Evolutionary conservation across 2,329 filamentous ascomycete species (phyloP).

Genomic region (Colletotrichum sp.): DNA sequence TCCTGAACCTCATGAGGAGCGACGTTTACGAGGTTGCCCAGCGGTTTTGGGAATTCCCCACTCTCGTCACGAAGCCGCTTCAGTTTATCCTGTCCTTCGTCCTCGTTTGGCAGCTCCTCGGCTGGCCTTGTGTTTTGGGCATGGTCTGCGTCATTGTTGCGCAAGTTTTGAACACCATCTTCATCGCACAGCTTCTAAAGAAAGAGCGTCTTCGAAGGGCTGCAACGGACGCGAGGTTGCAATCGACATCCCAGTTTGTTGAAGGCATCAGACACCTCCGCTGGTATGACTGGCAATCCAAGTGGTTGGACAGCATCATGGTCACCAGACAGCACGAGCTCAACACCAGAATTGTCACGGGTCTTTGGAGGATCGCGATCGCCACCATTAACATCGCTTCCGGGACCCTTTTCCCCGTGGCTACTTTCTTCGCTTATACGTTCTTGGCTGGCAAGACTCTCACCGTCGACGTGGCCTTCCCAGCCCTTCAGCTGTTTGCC

Average conservation of each 20-base stretch:
- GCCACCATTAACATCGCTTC: slow-evolving; percentile 73
- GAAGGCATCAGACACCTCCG: slow-evolving; percentile 82
- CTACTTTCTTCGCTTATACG: slow-evolving; percentile 83
- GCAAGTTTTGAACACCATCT: slow-evolving; percentile 71
- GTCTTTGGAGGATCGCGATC: slow-evolving; percentile 67
- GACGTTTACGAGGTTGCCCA: slow-evolving; percentile 86
- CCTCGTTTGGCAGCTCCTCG: slow-evolving; percentile 80
- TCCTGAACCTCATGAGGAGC: slow-evolving; percentile 83
- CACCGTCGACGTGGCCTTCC: slow-evolving; percentile 84
- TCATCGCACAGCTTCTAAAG: slow-evolving; percentile 69
- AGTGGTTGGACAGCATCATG: slow-evolving; percentile 75
- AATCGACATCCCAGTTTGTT: slow-evolving; percentile 84
- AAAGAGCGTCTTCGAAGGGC: slow-evolving; percentile 75
- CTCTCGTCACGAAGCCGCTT: slow-evolving; percentile 77
- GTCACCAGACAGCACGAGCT: slow-evolving; percentile 72
- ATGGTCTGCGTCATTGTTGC: slow-evolving; percentile 72
- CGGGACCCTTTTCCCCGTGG: slow-evolving; percentile 78
- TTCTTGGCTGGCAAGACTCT: slow-evolving; percentile 70
- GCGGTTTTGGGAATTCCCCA: slow-evolving; percentile 85
- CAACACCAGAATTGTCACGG: slow-evolving; percentile 66
- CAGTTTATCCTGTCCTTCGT: slow-evolving; percentile 76
- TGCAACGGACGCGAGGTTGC: slow-evolving; percentile 78
- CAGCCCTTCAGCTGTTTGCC: slow-evolving; percentile 80
- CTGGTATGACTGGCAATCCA: slow-evolving; percentile 83
- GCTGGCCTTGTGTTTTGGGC: slow-evolving; percentile 78